Evolutionary conservation across 768 basidiomycete genomes (phyloP), one percentile per base, ranked within the genome.

Genomic region (Termitomyces sp.): DNA sequence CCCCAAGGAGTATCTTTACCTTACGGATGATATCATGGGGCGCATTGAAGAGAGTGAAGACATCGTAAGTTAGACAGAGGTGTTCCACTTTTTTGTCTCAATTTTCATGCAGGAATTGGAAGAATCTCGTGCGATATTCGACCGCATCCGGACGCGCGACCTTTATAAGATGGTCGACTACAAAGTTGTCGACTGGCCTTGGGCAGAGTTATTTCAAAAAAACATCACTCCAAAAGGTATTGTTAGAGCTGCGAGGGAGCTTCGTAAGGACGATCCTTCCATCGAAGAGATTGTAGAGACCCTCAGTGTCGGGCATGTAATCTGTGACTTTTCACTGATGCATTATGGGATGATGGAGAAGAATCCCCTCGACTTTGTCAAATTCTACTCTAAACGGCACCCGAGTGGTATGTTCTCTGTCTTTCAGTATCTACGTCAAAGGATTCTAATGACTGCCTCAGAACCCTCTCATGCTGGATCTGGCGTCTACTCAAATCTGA

Each of bases 291-390:
- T 52, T 5, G 70, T 76, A 36, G 62, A 64, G 4, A 69, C 70
- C 9, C 71, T 88, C 11, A 66, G 60, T 16, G 69, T 71, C 0
- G 67, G 76, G 5, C 79, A 90, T 54, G 75, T 93, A 32, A 80
- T 87, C 41, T 87, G 93, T 22, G 80, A 85, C 51, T 73, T 84
- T 14, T 69, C 83, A 1, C 63, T 67, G n/a, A 77, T 92, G 78
- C 92, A 93, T 66, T 87, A 88, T 63, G 92, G 91, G 3, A 89
- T 87, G 83, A 75, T 80, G 61, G 81, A 83, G 45, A 68, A 74
- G 60, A 90, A 89, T 63, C 92, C 92, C 1, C 65, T 92, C 47
- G 79, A 86, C 46, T 77, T 71, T 16, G 81, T 91, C 54, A 82
- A 78, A 66, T 94, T 92, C 65, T 92, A 91, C 64, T 82, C 84